phyloP scores from a whole-genome alignment of 2,329 filamentous ascomycete species.

The Capronia coronata region DNA sequence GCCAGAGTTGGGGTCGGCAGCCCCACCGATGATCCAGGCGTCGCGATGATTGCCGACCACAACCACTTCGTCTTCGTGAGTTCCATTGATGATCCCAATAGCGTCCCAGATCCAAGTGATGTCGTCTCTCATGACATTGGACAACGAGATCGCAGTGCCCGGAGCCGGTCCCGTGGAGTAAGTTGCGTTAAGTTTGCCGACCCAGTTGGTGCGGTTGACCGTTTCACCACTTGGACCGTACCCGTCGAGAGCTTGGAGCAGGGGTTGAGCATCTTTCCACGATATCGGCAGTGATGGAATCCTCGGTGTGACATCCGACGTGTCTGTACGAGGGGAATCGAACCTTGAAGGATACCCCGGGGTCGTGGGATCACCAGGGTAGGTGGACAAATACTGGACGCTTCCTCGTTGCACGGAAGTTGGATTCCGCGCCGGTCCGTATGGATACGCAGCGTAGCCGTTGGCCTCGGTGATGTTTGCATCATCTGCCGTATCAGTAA shows the following conservation, averaged over 20 bases:
- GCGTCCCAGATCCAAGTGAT: conserved; percentile 30
- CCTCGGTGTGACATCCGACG: conserved; percentile 29
- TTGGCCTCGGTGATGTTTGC: conserved; percentile 44
- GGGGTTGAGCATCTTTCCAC: conserved; percentile 30
- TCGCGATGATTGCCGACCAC: conserved; percentile 50
- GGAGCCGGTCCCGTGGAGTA: conserved; percentile 32
- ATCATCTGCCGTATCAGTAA: conserved; percentile 43
- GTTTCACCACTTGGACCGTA: conserved; percentile 31
- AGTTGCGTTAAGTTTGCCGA: conserved; percentile 32
- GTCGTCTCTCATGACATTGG: conserved; percentile 28
- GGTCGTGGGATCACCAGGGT: conserved; percentile 30
- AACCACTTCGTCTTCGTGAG: conserved; percentile 37
- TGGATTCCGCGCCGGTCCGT: conserved; percentile 43
- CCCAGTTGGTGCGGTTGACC: conserved; percentile 33
- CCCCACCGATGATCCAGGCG: conserved; percentile 50
- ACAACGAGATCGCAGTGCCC: conserved; percentile 28
- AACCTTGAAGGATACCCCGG: conserved; percentile 33
- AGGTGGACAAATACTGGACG: conserved; percentile 34
- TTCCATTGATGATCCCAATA: conserved; percentile 31
- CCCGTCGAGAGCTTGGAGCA: conserved; percentile 33
- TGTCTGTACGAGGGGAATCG: conserved; percentile 30
- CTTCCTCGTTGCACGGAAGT: conserved; percentile 43
- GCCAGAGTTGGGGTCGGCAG: conserved; percentile 49
- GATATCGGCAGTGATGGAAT: conserved; percentile 35
- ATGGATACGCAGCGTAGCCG: conserved; percentile 39